Base-by-base conservation (phyloP, 306 rosid species). In the Boehmeria nivea region DNA sequence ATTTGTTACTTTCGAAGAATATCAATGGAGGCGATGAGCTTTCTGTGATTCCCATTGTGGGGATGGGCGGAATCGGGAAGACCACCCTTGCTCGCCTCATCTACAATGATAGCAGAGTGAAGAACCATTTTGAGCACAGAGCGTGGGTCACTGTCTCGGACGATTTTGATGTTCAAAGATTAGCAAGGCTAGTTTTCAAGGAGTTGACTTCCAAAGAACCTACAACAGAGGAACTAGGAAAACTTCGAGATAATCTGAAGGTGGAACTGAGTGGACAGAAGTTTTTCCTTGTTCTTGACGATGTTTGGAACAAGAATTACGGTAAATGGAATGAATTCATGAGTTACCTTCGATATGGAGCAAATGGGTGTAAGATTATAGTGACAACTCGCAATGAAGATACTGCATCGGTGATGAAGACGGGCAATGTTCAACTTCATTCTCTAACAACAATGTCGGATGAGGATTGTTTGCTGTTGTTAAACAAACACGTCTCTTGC, bases 271-370 rank as follows among this genome's bases (percentile, higher is more conserved):
- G n/a, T n/a, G n/a, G n/a, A n/a, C n/a, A n/a, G 31, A 64, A 51
- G 16, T 33, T 11, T 33, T 59, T 69, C 25, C 21, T n/a, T n/a
- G n/a, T n/a, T n/a, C 31, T 74, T 0, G 79, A 74, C 8, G 68
- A 74, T 15, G 51, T 74, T 0, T 74, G 79, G 72, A 25, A 59
- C 15, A 60, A 63, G 15, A n/a, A 48, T 16, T 46, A 19, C 33
- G 17, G 24, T 34, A 17, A 5, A 0, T 74, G 75, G 75, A 34
- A 27, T 8, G 46, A 19, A 3, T 14, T 74, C 7, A 25, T 25
- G 45, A 28, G 24, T 19, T 36, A 2, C 18, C 27, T 13, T 58
- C 76, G 55, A 18, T 63, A 53, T 16, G 12, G 1, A 1, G 70
- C 59, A 50, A 70, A 69, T 49, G n/a, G n/a, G 6, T 15, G 24